A percentile compares a stretch with the other conserved stretches of the same genome.
Evolutionary conservation across 805 yeast species (phyloP).

Genomic region (Yamadazyma nakazawae): DNA sequence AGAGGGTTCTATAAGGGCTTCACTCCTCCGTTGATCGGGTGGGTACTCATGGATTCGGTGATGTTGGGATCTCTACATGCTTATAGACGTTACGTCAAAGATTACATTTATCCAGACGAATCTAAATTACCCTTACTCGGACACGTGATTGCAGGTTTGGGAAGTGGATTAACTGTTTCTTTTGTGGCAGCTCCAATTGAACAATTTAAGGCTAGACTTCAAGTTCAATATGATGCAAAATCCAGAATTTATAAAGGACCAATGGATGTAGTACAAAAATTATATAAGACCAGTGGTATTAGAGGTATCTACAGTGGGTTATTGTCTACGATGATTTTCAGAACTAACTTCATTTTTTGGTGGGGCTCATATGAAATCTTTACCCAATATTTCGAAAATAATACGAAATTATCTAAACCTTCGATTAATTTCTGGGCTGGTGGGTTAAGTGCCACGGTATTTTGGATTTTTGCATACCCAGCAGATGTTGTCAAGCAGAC

Average conservation of each 20-base stretch:
- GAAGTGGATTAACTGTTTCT: constrained; percentile 91
- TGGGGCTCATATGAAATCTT: constrained; percentile 90
- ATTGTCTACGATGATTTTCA: constrained; percentile 79
- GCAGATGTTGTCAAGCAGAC: constrained; percentile 86
- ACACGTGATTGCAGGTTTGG: constrained; percentile 68
- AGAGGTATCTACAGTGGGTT: constrained; percentile 78
- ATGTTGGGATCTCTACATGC: constrained; percentile 85
- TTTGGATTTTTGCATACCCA: constrained; percentile 89
- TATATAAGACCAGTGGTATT: constrained; percentile 59
- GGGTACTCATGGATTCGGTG: constrained; percentile 92
- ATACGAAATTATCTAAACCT: constrained; percentile 65
- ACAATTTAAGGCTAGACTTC: constrained; percentile 82
- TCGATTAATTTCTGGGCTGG: constrained; percentile 89
- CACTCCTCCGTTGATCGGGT: constrained; percentile 89
- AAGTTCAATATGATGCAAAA: constrained; percentile 82
- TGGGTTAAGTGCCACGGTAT: constrained; percentile 79
- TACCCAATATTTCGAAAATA: constrained; percentile 61
- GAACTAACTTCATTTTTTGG: constrained; percentile 85
- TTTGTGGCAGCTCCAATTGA: constrained; percentile 97
- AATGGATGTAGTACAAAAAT: constrained; percentile 62
- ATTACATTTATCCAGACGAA: constrained; percentile 58
- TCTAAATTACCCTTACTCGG: constrained; percentile 69
- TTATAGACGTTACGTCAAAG: constrained; percentile 66
- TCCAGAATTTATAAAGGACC: constrained; percentile 73
- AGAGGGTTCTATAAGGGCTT: constrained; percentile 85